Percentiles rank a stretch among this genome's conserved stretches.
Evolutionary conservation across 176 grass and related monocot genomes (phyloP).

Genomic region (Typha latifolia): DNA sequence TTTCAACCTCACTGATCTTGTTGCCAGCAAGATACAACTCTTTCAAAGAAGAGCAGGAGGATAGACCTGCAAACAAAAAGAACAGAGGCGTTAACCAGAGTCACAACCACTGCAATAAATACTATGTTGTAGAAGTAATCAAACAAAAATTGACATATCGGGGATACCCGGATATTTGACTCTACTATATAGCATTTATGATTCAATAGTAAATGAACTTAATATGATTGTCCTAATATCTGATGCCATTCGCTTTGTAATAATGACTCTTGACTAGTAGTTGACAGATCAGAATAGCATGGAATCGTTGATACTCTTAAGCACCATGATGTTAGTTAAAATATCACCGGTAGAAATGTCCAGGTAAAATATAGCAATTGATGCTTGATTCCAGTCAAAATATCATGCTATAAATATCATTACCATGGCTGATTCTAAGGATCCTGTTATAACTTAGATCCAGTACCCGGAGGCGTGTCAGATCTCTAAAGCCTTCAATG

Average conservation of each 20-base stretch:
- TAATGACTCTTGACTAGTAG: no score
- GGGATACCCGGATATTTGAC: no score
- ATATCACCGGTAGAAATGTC: no score
- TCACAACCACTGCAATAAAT: neutral
- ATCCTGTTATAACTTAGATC: constrained; percentile 88
- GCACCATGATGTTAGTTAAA: no score
- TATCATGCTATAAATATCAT: neutral
- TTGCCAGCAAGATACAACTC: constrained; percentile 85
- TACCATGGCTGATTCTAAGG: constrained; percentile 92
- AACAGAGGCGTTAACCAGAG: neutral
- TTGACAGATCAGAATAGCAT: no score
- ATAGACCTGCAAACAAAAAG: constrained; percentile 49
- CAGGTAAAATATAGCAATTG: neutral
- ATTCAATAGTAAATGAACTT: no score
- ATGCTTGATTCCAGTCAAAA: neutral
- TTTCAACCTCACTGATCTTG: constrained; percentile 93
- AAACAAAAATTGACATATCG: no score
- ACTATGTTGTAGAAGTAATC: neutral
- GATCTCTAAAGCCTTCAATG: constrained; percentile 91
- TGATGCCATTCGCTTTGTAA: no score
- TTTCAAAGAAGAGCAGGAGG: constrained; percentile 76
- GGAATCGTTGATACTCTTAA: no score
- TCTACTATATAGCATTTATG: no score
- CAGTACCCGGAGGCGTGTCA: constrained; percentile 68
- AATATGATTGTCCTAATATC: no score